Conservation (phyloP, 148 eudicot genomes). For the Diospyros kaki region DNA sequence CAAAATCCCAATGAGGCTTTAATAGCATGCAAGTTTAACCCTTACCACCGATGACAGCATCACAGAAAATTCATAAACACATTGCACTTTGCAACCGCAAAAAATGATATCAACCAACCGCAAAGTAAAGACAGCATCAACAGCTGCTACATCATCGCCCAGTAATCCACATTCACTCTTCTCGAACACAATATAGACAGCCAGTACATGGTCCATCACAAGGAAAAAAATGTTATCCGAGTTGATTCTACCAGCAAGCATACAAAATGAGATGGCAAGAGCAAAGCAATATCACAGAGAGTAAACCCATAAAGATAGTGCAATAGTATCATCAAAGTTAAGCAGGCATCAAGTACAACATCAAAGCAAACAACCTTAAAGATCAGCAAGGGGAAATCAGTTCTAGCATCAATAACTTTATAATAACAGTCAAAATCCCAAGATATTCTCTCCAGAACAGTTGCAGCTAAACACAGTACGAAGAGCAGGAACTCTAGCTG, state of each 20-base stretch:
- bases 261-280: neutral
- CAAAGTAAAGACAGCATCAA: conserved; percentile 39
- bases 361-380: conserved; percentile 23
- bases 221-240: conserved; percentile 12
- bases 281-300: conserved; percentile 2
- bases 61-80: conserved; percentile 13
- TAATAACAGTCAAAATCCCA: conserved; percentile 13
- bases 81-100: conserved; percentile 26
- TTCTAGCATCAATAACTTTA: conserved; percentile 17
- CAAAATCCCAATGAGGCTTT: conserved; percentile 20
- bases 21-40: conserved; percentile 11
- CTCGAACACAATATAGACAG: conserved; percentile 21
- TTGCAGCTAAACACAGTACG: conserved; percentile 8
- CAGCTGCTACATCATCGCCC: conserved; percentile 34
- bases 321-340: conserved; percentile 11
- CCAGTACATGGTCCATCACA: conserved; percentile 33
- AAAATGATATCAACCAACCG: conserved; percentile 26
- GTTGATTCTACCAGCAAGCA: conserved; percentile 1
- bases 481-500: conserved; percentile 2
- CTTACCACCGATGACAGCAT: conserved; percentile 32
- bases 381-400: conserved; percentile 2
- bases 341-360: conserved; percentile 14
- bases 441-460: conserved; percentile 8
- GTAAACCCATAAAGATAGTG: conserved; percentile 5
- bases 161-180: conserved; percentile 25